Evolutionary conservation across 345 rosid genomes (phyloP).

Genomic region (Sonneratia alba): DNA sequence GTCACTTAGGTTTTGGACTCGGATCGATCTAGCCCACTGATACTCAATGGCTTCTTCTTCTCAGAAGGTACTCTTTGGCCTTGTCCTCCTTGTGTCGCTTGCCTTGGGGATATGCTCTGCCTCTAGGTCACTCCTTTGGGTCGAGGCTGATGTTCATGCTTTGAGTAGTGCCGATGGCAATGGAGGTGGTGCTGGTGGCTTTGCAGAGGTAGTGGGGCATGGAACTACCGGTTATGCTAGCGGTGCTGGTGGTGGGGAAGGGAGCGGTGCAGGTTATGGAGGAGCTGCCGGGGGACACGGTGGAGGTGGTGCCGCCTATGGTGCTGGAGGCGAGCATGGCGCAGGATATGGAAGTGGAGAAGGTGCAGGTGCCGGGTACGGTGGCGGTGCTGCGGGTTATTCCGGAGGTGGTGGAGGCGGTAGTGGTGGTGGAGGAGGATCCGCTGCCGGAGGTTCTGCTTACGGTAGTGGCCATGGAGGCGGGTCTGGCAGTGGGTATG

Average conservation of each 20-base stretch:
- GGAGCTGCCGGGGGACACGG: slow-evolving; percentile 15
- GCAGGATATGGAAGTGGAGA: slow-evolving; percentile 19
- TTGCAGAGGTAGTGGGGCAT: slow-evolving; percentile 2
- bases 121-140: slow-evolving; percentile 23
- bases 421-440: slow-evolving; percentile 5
- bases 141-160: neutral
- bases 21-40: neutral
- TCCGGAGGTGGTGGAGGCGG: slow-evolving; percentile 6
- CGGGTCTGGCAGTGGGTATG: slow-evolving; percentile 13
- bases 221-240: slow-evolving; percentile 11
- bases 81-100: slow-evolving; percentile 15
- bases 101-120: slow-evolving; percentile 25
- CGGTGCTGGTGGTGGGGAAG: slow-evolving; percentile 18
- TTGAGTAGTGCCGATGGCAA: neutral
- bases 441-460: neutral
- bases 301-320: slow-evolving; percentile 10
- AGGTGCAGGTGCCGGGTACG: slow-evolving; percentile 7
- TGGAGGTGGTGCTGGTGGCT: slow-evolving; percentile 13
- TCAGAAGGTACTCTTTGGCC: slow-evolving; percentile 1
- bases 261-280: slow-evolving; percentile 19
- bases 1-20: slow-evolving; percentile 4
- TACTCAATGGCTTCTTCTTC: slow-evolving; percentile 15
- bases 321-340: slow-evolving; percentile 16
- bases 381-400: slow-evolving; percentile 4
- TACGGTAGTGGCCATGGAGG: slow-evolving; percentile 16